phyloP scores from a whole-genome alignment of 768 basidiomycete genomes.

The Calocybe gangraenosa region DNA sequence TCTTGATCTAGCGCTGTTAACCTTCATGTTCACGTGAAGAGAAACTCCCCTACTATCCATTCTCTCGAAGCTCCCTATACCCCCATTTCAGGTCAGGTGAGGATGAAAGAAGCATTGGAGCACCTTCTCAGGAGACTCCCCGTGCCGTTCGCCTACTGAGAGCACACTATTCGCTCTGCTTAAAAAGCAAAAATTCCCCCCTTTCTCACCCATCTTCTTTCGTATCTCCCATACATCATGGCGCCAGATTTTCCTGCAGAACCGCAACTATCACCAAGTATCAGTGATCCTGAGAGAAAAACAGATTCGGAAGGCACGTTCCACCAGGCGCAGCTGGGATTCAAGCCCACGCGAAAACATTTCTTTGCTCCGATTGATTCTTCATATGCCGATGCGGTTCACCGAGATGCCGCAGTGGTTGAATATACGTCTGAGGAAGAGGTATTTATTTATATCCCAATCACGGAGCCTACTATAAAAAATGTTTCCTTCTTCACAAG shows the following conservation, averaged over 20 bases:
- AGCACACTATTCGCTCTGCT: too few species aligned
- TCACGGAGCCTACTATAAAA: neutral
- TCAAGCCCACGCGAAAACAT: conserved; percentile 35
- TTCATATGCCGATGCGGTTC: conserved; percentile 43
- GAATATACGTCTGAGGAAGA: conserved; percentile 48
- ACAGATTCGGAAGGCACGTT: conserved; percentile 32
- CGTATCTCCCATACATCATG: conserved; percentile 1
- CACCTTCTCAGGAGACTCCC: too few species aligned
- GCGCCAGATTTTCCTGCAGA: neutral
- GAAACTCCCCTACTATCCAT: too few species aligned
- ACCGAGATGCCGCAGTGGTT: conserved; percentile 44
- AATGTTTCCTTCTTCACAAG: conserved; percentile 17
- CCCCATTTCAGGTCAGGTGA: too few species aligned
- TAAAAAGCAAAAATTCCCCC: neutral
- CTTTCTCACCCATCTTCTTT: neutral
- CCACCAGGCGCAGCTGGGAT: conserved; percentile 36
- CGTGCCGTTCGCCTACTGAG: too few species aligned
- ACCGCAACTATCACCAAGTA: neutral
- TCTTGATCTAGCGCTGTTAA: too few species aligned
- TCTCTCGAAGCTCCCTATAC: too few species aligned
- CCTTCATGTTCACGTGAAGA: too few species aligned
- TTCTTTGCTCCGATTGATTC: conserved; percentile 47
- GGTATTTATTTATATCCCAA: conserved; percentile 18
- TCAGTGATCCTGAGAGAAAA: conserved; percentile 8
- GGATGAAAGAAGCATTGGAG: too few species aligned